Percentiles rank a stretch among this genome's conserved stretches.
Evolutionary conservation across 192 early-diverging fungal genomes (phyloP).

Genomic region (Gryganskiella cystojenkinii): DNA sequence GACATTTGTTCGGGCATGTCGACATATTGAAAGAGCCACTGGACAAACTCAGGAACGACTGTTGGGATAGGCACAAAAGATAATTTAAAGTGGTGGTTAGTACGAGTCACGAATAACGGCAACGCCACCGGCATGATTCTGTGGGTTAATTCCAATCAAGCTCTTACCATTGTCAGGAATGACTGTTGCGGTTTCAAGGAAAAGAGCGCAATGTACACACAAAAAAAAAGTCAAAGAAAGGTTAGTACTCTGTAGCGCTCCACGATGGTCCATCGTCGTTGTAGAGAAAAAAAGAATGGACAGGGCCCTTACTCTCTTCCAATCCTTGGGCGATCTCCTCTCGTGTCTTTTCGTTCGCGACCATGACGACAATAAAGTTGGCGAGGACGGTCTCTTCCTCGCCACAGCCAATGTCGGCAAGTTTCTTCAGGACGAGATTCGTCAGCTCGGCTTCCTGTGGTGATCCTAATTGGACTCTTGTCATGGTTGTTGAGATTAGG

Average conservation of each 20-base stretch:
- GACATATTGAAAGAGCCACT: slow-evolving; percentile 31
- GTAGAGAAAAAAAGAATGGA: background rate
- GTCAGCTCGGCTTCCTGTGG: slow-evolving; percentile 1
- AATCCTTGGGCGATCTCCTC: slow-evolving; percentile 27
- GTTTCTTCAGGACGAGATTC: slow-evolving; percentile 18
- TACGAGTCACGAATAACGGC: background rate
- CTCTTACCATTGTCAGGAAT: too few relatives aligned
- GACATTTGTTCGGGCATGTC: background rate
- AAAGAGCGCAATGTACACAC: background rate
- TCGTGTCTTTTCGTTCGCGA: slow-evolving; percentile 45
- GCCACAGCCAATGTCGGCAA: slow-evolving; percentile 42
- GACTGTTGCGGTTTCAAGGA: too few relatives aligned
- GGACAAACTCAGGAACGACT: slow-evolving; percentile 30
- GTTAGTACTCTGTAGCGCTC: too few relatives aligned
- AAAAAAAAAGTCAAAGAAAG: background rate
- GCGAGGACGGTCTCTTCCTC: slow-evolving; percentile 48
- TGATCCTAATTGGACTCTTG: background rate
- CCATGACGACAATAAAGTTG: slow-evolving; percentile 52
- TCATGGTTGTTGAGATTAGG: background rate
- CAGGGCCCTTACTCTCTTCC: slow-evolving; percentile 35
- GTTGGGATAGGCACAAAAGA: background rate
- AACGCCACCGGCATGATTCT: too few relatives aligned
- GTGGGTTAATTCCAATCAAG: too few relatives aligned
- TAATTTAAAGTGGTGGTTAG: background rate
- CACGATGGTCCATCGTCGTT: background rate